Conservation (phyloP, 176 grass and related monocot genomes). For the Puya raimondii region DNA sequence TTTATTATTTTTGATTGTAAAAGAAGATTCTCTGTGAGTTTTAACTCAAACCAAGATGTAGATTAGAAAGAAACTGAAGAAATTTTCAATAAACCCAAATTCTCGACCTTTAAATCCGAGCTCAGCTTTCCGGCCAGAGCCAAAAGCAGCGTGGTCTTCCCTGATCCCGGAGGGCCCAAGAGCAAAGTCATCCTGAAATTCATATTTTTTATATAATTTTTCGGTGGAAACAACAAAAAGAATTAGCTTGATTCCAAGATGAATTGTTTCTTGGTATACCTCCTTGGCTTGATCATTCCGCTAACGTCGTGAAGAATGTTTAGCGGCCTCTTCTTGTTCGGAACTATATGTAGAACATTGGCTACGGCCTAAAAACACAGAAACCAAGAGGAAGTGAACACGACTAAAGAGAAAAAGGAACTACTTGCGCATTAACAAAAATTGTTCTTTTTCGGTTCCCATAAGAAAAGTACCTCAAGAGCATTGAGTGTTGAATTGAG, state of each 20-base stretch:
- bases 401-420: background rate
- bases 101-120: conserved; percentile 39
- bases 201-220: no score
- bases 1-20: background rate
- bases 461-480: conserved; percentile 34
- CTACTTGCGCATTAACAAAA: conserved; percentile 1
- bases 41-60: background rate
- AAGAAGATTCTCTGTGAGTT: background rate
- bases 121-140: conserved; percentile 49
- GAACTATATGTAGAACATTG: conserved; percentile 31
- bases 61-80: background rate
- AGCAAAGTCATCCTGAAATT: conserved; percentile 53
- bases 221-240: background rate
- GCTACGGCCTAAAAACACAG: conserved; percentile 20
- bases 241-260: no score
- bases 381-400: background rate
- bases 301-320: conserved; percentile 52
- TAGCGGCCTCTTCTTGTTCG: conserved; percentile 39
- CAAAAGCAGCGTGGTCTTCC: conserved; percentile 51
- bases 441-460: background rate
- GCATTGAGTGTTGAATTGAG: conserved; percentile 40
- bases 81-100: background rate
- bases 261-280: conserved; percentile 13
- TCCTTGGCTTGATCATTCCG: conserved; percentile 57
- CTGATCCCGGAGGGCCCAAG: conserved; percentile 48